A percentile compares a stretch with the other conserved stretches of the same genome.
These are phyloP conservation scores for Cyclospora cayetanensis DNA, from an alignment of 169 alveolate genomes.

Conservation along the genomic window DNA sequence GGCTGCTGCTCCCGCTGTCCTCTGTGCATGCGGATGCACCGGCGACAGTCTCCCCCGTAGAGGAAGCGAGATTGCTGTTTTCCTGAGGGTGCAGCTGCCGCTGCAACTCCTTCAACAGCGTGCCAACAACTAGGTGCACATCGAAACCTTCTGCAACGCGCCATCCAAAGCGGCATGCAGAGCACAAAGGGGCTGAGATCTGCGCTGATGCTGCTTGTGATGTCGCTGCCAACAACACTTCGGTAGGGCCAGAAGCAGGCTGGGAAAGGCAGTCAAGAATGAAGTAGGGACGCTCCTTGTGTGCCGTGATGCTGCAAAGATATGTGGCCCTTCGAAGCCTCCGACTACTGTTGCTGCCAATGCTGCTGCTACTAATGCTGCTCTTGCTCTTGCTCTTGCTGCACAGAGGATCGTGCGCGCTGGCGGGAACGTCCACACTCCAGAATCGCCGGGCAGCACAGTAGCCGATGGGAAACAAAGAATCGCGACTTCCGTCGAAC, in stretches of 20 bases:
- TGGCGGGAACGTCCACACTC: neutral
- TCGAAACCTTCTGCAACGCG: constrained; percentile 68
- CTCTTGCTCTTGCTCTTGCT: constrained; percentile 8
- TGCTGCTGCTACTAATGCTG: neutral
- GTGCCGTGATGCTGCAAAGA: constrained; percentile 50
- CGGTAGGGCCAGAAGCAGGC: neutral
- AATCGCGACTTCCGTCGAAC: constrained; percentile 41
- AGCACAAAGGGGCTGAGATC: neutral
- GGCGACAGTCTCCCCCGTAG: neutral
- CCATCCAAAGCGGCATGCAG: constrained; percentile 60
- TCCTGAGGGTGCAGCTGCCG: constrained; percentile 2
- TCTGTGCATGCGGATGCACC: neutral
- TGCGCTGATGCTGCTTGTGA: neutral
- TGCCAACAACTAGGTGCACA: constrained; percentile 12
- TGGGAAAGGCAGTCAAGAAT: constrained; percentile 26
- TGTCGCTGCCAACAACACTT: neutral
- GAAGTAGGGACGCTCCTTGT: constrained; percentile 39
- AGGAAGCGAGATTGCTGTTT: neutral
- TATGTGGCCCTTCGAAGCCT: constrained; percentile 46
- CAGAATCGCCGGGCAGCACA: constrained; percentile 55
- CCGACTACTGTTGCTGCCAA: neutral
- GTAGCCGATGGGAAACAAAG: constrained; percentile 47
- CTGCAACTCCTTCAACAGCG: constrained; percentile 8
- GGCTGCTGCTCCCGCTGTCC: neutral
- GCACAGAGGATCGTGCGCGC: constrained; percentile 17